These are phyloP conservation scores for Diaporthe vaccinii DNA, from an alignment of 2,329 filamentous ascomycete genomes.

Conservation along the genomic window DNA sequence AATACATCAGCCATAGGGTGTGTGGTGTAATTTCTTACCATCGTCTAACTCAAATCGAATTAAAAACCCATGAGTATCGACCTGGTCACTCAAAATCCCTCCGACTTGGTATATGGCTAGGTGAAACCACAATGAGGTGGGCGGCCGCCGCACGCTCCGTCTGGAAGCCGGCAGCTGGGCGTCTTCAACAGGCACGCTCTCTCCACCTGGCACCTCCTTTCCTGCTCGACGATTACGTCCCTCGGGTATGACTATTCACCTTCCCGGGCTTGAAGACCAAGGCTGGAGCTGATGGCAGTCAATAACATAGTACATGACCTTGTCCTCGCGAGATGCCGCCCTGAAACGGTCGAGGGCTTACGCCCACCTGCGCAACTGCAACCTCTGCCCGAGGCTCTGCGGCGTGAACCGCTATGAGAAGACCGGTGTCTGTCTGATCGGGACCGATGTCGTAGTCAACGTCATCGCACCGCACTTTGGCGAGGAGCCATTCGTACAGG, in stretches of 20 bases:
- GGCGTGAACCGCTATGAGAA: constrained; percentile 85
- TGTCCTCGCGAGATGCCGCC: constrained; percentile 76
- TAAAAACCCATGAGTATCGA: neutral
- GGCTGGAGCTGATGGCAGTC: neutral
- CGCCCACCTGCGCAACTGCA: constrained; percentile 82
- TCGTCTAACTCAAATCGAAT: no score
- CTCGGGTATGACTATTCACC: constrained; percentile 56
- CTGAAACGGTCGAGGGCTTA: constrained; percentile 82
- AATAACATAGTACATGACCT: constrained; percentile 66
- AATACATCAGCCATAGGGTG: neutral
- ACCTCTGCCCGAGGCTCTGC: constrained; percentile 83
- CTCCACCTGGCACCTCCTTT: constrained; percentile 74
- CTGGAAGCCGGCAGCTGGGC: neutral
- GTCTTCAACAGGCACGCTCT: constrained; percentile 19
- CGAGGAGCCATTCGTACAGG: constrained; percentile 87
- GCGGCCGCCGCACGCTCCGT: neutral
- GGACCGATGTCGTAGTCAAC: constrained; percentile 82
- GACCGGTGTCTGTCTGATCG: constrained; percentile 84
- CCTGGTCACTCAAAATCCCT: no score
- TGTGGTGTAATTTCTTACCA: neutral
- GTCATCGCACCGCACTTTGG: constrained; percentile 90
- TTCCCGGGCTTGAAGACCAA: neutral
- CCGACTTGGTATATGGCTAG: neutral
- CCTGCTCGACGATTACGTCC: constrained; percentile 80
- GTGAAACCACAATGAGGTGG: neutral